Evolutionary conservation across 2,329 filamentous ascomycete genomes (phyloP), one percentile per base, ranked within the genome.

Genomic region (Penicillium hesseltinei): DNA sequence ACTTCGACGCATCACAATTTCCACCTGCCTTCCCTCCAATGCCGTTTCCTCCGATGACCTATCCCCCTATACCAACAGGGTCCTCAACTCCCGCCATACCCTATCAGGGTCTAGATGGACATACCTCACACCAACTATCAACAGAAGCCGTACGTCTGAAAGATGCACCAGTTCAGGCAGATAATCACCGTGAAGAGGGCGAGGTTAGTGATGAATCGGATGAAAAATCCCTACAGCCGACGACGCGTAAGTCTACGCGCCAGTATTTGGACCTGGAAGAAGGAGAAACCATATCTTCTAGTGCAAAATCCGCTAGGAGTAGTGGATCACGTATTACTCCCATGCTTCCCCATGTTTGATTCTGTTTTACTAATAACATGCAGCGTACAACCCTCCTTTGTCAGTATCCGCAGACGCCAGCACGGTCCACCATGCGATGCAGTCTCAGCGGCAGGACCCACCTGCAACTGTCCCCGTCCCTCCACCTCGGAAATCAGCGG

Each of bases 201-300:
- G 91, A 95, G 71, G 72, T 94, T 31, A 89, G 85, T 61, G 90
- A 93, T 65, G 83, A 81, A 19, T 86, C 88, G 10, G 50, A 44
- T 15, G 57, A n/a, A 27, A n/a, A 25, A 51, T 38, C 44, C 39
- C 17, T 33, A 21, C 38, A 46, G 11, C 42, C 25, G 10, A 49
- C 25, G 15, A 42, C 31, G 8, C 43, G 33, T 10, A 35, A 39
- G 25, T 31, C 52, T 49, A 51, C 51, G 38, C 42, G 25, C 44
- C 50, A 50, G 13, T 38, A 51, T 35, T 61, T 62, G 9, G 67
- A 69, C 8, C 19, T 66, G 15, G 66, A 69, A 46, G 68, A 71
- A 45, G 67, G 64, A 15, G 69, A 69, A 35, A 65, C 65, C 19
- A 21, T 58, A 8, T 66, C 68, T 49, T 59, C 64, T 38, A 52